Evolutionary conservation across 306 rosid genomes (phyloP).

Genomic region (Corylus americana): DNA sequence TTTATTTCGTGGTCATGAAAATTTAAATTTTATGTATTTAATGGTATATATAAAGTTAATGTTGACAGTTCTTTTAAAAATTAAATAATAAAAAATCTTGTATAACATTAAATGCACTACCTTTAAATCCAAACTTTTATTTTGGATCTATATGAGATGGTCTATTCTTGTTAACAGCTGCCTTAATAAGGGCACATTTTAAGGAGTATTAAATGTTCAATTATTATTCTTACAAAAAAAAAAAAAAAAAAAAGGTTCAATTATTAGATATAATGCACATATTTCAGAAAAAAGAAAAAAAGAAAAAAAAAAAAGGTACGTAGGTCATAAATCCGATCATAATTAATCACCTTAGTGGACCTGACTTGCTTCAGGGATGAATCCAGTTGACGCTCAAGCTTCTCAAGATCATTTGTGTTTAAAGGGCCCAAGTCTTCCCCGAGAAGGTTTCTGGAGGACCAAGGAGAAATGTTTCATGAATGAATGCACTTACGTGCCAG

Average conservation of each 20-base stretch:
- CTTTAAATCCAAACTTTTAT: too few species aligned
- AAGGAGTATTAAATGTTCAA: not conserved
- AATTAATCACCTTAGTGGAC: constrained; percentile 67
- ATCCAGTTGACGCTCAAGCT: constrained; percentile 92
- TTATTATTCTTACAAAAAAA: not conserved
- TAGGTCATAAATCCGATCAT: not conserved
- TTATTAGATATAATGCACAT: not conserved
- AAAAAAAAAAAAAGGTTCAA: too few species aligned
- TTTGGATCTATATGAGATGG: too few species aligned
- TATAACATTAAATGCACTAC: too few species aligned
- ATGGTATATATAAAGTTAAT: too few species aligned
- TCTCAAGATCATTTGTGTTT: constrained; percentile 87
- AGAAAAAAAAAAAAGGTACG: too few species aligned
- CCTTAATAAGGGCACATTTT: too few species aligned
- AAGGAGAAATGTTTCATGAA: constrained; percentile 2
- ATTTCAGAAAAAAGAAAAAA: not conserved
- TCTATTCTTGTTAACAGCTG: not conserved
- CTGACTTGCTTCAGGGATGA: constrained; percentile 84
- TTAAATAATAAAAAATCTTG: too few species aligned
- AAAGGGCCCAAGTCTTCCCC: constrained; percentile 94
- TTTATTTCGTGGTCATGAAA: too few species aligned
- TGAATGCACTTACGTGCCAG: not conserved
- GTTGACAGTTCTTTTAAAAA: too few species aligned
- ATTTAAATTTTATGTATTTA: too few species aligned
- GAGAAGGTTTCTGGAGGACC: constrained; percentile 68